Evolutionary conservation across 2,329 filamentous ascomycete species (phyloP).

Genomic region (Nannizzia gypsea): DNA sequence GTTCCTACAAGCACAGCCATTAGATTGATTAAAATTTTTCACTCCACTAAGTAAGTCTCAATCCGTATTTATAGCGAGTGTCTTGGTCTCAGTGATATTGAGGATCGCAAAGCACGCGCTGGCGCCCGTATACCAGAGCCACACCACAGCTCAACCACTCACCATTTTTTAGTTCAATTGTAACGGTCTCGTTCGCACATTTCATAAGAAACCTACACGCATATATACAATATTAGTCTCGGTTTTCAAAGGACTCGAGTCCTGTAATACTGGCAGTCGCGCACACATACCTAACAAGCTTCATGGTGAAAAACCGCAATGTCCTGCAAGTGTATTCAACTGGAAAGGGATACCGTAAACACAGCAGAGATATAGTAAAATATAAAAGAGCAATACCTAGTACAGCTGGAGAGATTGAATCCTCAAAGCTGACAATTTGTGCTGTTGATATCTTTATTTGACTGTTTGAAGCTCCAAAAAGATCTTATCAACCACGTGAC

Average conservation of each 20-base stretch:
- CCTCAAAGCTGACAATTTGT: not conserved
- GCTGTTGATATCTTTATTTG: not conserved
- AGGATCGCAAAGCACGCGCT: not conserved
- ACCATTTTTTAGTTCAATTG: conserved; percentile 98
- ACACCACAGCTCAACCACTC: conserved; percentile 15
- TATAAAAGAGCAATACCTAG: not conserved
- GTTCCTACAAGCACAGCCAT: conserved; percentile 50
- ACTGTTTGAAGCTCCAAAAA: not conserved
- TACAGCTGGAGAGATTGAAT: not conserved
- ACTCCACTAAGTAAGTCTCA: not conserved
- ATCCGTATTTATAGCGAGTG: not conserved
- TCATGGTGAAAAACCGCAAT: conserved; percentile 52
- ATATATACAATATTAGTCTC: not conserved
- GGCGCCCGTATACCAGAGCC: not conserved
- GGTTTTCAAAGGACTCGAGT: no score
- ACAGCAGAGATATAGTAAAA: not conserved
- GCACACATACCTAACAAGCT: conserved; percentile 76
- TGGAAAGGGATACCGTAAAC: not conserved
- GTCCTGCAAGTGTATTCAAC: not conserved
- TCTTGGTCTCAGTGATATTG: not conserved
- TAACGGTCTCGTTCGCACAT: conserved; percentile 96
- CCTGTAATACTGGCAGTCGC: not conserved
- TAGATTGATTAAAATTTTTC: conserved; percentile 1
- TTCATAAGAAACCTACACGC: conserved; percentile 87
- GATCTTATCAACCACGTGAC: not conserved